Base-by-base conservation (phyloP, 2,329 filamentous ascomycete genomes). In the Verticillium nonalfalfae region DNA sequence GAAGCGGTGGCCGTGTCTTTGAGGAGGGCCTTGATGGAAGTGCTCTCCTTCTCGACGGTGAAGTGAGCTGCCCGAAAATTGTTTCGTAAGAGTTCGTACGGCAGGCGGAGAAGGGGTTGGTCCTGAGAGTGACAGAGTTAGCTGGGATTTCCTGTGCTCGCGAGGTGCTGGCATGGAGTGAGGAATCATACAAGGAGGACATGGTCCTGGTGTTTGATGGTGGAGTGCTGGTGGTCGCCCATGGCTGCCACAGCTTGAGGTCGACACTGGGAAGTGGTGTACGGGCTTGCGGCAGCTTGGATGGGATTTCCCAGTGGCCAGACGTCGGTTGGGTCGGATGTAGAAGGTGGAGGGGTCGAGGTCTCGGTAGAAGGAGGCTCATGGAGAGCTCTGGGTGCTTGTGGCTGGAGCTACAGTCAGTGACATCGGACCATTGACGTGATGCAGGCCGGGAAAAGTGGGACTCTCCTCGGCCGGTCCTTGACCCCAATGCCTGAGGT, bases 31-130 rank as follows among this genome's bases (percentile, higher is more conserved):
- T 86, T 86, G 65, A 92, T 76, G 57, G 81, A 80, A 18, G 82
- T 81, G 64, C 85, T 86, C 67, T 90, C 86, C 71, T 88, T 89
- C 72, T 94, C 90, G 73, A 93, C 85, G 65, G 85, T 81, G 70
- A 89, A 87, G 73, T 93, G 90, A 54, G 90, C 90, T 3, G 89
- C 87, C 70, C 96, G 95, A 78, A 98, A 96, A 78, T 96, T 98
- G 74, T 95, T 94, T 61, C 93, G 90, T 26, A 96, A 88, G 61
- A 97, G 89, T 73, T 98, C 95, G 76, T 94, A 90, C 18, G 95
- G 95, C 26, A 98, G 86, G 38, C 93, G 92, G 67, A 99, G 87
- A 66, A 98, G 90, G 4, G 94, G 90, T 84, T 98, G 94, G 72
- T 99, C 95, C 93, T 94, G 66, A 26, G 34, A 58, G 15, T 7